A percentile compares a stretch with the other conserved stretches of the same genome.
Conservation (phyloP, 768 basidiomycete genomes). For the Dioszegia crocea region DNA sequence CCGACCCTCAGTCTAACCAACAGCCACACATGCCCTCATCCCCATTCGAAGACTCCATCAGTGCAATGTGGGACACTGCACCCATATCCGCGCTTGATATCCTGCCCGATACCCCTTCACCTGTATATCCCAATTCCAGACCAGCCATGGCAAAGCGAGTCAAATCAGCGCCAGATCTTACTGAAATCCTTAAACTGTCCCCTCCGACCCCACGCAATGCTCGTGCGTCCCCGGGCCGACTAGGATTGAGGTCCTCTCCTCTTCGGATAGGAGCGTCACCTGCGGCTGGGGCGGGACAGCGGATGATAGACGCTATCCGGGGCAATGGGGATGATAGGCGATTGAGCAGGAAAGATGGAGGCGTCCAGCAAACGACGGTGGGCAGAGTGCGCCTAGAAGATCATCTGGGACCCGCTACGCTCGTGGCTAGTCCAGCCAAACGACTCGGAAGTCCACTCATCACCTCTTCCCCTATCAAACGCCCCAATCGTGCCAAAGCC, state of each 20-base stretch:
- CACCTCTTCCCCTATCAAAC: background rate
- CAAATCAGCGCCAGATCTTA: conserved; percentile 17
- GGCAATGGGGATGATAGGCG: background rate
- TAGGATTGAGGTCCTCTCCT: background rate
- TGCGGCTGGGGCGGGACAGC: background rate
- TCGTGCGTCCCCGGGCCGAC: background rate
- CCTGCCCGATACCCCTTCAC: conserved; percentile 16
- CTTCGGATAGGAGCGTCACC: too few species aligned
- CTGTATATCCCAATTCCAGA: background rate
- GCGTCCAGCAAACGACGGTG: background rate
- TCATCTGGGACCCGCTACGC: background rate
- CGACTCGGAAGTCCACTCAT: background rate
- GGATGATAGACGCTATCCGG: background rate
- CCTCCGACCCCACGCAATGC: conserved; percentile 13
- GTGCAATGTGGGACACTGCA: conserved; percentile 20
- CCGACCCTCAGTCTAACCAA: background rate
- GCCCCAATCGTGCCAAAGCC: background rate
- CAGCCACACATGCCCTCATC: background rate
- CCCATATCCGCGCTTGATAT: conserved; percentile 12
- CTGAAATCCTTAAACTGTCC: conserved; percentile 14
- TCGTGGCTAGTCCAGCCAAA: conserved; percentile 2
- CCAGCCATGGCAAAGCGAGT: background rate
- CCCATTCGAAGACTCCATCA: conserved; percentile 26
- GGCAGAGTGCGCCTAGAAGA: background rate
- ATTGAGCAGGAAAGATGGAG: background rate